Percentiles rank a stretch among this genome's conserved stretches.
Evolutionary conservation across 1,284 basidiomycete genomes (phyloP).

Genomic region (Ustilago nuda): DNA sequence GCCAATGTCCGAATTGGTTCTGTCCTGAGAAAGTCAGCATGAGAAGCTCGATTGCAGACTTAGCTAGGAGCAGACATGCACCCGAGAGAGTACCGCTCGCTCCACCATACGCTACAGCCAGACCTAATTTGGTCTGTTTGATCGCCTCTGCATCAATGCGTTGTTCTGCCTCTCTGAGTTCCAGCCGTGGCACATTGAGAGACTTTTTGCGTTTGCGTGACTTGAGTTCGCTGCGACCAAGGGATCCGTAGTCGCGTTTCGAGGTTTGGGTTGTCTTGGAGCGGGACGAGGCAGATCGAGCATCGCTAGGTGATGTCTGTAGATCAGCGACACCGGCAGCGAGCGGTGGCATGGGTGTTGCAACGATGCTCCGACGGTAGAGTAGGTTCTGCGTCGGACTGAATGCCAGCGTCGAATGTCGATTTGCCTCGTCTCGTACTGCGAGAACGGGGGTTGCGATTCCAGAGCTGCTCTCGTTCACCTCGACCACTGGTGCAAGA

Average conservation of each 20-base stretch:
- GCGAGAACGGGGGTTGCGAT: constrained; percentile 62
- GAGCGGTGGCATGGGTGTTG: constrained; percentile 23
- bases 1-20: constrained; percentile 89
- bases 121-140: constrained; percentile 74
- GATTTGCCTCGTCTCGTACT: constrained; percentile 43
- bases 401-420: constrained; percentile 18
- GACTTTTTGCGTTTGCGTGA: constrained; percentile 35
- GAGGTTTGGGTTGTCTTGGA: constrained; percentile 1
- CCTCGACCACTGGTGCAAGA: constrained; percentile 66
- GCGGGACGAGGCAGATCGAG: background rate
- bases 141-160: constrained; percentile 43
- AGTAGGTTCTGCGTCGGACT: constrained; percentile 22
- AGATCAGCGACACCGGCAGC: background rate
- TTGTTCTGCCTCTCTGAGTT: constrained; percentile 32
- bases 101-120: constrained; percentile 89
- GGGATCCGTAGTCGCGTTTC: constrained; percentile 42
- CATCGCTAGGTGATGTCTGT: background rate
- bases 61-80: constrained; percentile 91
- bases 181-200: constrained; percentile 43
- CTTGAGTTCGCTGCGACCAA: constrained; percentile 31
- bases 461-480: constrained; percentile 66
- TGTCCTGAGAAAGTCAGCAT: constrained; percentile 78
- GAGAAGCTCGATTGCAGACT: constrained; percentile 90
- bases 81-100: constrained; percentile 91
- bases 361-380: constrained; percentile 35